Base-by-base conservation (phyloP, 169 alveolate genomes). In the Perkinsus olseni region DNA sequence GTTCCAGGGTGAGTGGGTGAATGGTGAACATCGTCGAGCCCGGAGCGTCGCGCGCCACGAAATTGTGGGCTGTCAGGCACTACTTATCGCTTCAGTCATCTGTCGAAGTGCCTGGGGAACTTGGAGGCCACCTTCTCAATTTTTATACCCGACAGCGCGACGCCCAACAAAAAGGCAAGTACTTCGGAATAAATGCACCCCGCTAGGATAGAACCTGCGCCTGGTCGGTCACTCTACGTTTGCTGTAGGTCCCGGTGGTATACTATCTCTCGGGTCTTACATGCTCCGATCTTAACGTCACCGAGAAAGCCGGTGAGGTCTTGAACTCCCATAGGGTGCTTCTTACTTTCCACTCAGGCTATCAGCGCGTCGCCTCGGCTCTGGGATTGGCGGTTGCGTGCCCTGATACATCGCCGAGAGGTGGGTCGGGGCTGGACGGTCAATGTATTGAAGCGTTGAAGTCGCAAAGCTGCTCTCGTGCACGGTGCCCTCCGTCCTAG, bases 221-320 rank as follows among this genome's bases (percentile, higher is more conserved):
- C 50, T n/a, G n/a, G n/a, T n/a, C n/a, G n/a, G n/a, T n/a, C n/a
- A n/a, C n/a, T n/a, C n/a, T n/a, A n/a, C n/a, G 92, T 38, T 17
- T 4, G 93, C 20, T 40, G 11, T 40, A 31, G 38, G 94, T 91
- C 62, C 97, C 96, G 38, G 96, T 93, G 45, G 92, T 97, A 28
- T 96, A 95, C 93, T 97, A 93, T 94, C 95, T 97, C 8, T 74
- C 95, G 39, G 98, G 98, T 31, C 96, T 97, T 40, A 97, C 98
- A 6, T 95, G 97, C 95, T 93, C 97, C 0, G 97, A 97, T 74
- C 97, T 96, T 91, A 96, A 96, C 95, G 95, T 96, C 92, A 82
- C 95, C 31, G 91, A 91, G 36, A 97, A 97, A 92, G 74, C 95
- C 39, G 94, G 92, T 20, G 38, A 91, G 92, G 74, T n/a, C 92